Base-by-base conservation (phyloP, 1,139 yeast species). In the Geotrichum candidum region DNA sequence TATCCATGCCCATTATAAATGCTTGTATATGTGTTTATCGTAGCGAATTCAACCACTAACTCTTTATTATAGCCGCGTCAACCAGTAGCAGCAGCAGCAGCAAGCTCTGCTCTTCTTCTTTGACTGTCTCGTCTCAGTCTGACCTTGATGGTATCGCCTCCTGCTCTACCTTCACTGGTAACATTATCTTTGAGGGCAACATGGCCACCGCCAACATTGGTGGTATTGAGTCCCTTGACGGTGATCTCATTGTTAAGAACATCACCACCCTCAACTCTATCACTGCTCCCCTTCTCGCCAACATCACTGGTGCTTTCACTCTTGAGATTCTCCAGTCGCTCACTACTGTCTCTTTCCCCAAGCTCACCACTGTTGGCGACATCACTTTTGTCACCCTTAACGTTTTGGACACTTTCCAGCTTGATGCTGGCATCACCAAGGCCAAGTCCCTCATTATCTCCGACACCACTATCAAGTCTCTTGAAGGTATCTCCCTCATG, bases 151-250 rank as follows among this genome's bases (percentile, higher is more conserved):
- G 78, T 54, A 82, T 88, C 66, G 78, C 89, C 63, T 81, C 85
- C 56, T 94, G 99, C 85, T 77, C 84, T 56, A 88, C 92, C 66
- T 83, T 92, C 68, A 83, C 83, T 66, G 98, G 97, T 80, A 87
- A 87, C 74, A 78, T 94, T 71, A 77, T 80, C 76, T 80, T 94
- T 73, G 73, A 83, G 65, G 77, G 76, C 57, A 76, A 86, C 66
- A 84, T 83, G 68, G 68, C 82, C 67, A 64, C 68, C 51, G 74
- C 73, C 51, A 77, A 83, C 66, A 72, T 82, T 65, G 80, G 78
- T 66, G 82, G 83, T 66, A 84, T 86, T 67, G 78, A 87, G 78
- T 84, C 82, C 71, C 79, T 94, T 70, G 84, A 84, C 74, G 99
- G 98, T 79, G 82, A 85, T 73, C 80, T 94, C 73, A 76, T 75